Conservation (phyloP, 106 monocot species). For the Apostasia shenzhenica region DNA sequence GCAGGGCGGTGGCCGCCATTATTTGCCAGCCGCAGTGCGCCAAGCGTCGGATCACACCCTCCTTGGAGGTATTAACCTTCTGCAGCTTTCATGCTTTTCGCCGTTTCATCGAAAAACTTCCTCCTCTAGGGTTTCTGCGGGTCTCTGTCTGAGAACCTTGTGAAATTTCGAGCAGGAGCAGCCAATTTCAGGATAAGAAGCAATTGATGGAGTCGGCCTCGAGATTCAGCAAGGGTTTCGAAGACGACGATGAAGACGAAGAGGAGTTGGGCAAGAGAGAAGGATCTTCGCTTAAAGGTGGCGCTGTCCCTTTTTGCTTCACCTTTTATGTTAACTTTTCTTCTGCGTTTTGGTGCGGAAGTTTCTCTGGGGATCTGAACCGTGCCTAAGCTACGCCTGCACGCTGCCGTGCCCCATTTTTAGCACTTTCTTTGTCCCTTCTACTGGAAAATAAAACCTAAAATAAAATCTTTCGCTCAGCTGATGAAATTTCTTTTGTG, state of each 20-base stretch:
- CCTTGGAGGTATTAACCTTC: slow-evolving; percentile 13
- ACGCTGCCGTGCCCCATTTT: not conserved
- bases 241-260: slow-evolving; percentile 14
- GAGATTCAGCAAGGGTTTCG: slow-evolving; percentile 18
- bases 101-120: not conserved
- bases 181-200: slow-evolving; percentile 9
- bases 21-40: slow-evolving; percentile 5
- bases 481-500: too few relatives aligned
- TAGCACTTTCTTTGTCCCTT: not conserved
- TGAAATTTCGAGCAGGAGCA: slow-evolving; percentile 8
- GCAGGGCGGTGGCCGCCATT: slow-evolving; percentile 19
- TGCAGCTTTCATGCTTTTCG: not conserved
- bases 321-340: not conserved
- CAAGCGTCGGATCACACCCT: slow-evolving; percentile 9
- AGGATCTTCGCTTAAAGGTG: slow-evolving; percentile 15
- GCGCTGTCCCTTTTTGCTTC: not conserved
- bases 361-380: not conserved
- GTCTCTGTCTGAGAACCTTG: not conserved
- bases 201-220: slow-evolving; percentile 18
- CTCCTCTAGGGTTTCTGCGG: not conserved
- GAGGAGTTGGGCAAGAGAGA: slow-evolving; percentile 19
- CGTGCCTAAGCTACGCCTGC: not conserved
- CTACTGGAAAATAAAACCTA: not conserved
- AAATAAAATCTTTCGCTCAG: too few relatives aligned
- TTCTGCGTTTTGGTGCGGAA: not conserved